Percentiles rank a stretch among this genome's conserved stretches.
Conservation (phyloP, 1,284 basidiomycete genomes). For the Sporisorium iseilematis-ciliati region DNA sequence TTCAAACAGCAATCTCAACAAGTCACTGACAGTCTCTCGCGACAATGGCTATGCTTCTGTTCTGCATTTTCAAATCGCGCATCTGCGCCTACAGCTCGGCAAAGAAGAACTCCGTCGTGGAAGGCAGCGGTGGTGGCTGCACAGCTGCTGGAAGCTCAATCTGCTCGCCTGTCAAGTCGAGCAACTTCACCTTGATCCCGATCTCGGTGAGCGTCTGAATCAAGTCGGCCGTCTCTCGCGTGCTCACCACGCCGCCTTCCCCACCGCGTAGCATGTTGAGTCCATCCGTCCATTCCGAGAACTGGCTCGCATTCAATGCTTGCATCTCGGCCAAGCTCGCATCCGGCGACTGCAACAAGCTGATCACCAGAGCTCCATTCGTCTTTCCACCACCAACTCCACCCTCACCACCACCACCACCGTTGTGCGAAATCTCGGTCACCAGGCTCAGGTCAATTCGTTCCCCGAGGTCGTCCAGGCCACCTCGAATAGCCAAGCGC, state of each 20-base stretch:
- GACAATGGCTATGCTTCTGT: not conserved
- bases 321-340: slow-evolving; percentile 83
- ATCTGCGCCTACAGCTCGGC: slow-evolving; percentile 49
- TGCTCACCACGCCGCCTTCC: slow-evolving; percentile 61
- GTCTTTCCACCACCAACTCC: not conserved
- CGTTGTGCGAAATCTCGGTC: slow-evolving; percentile 46
- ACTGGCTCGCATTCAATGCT: slow-evolving; percentile 84
- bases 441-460: slow-evolving; percentile 71
- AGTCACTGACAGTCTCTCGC: not conserved
- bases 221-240: slow-evolving; percentile 62
- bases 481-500: slow-evolving; percentile 81
- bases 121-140: slow-evolving; percentile 52
- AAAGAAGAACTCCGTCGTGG: slow-evolving; percentile 65
- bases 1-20: no score
- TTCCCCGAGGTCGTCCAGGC: slow-evolving; percentile 86
- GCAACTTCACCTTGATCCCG: slow-evolving; percentile 91
- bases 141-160: slow-evolving; percentile 55
- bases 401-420: slow-evolving; percentile 11
- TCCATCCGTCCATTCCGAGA: slow-evolving; percentile 97
- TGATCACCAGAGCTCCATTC: slow-evolving; percentile 43
- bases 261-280: slow-evolving; percentile 77
- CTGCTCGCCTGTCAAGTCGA: slow-evolving; percentile 70
- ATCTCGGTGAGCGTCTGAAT: slow-evolving; percentile 81
- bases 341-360: slow-evolving; percentile 54
- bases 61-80: not conserved